Evolutionary conservation across 2,329 filamentous ascomycete genomes (phyloP), one percentile per base, ranked within the genome.

Genomic region (Fulvia fulva): DNA sequence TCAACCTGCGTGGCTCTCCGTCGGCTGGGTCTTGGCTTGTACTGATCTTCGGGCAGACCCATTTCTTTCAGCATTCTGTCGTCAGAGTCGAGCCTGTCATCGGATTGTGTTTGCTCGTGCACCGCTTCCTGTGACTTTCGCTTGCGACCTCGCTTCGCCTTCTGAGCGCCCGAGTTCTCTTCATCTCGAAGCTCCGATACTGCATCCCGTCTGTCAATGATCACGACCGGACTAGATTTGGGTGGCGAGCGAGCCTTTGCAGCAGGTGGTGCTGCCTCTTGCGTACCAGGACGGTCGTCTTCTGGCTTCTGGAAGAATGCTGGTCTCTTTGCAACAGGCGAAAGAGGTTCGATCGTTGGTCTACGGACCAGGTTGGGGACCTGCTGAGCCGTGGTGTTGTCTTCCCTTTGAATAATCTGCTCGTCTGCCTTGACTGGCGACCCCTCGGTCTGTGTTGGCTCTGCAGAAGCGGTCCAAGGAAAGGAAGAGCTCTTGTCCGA

Each of bases 11-110:
- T 71, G n/a, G 68, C 63, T 56, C 70, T 44, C 59, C 71, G 50
- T 58, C 71, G 68, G 57, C 73, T 76, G 28, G 72, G 74, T 51
- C 75, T 64, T 2, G 75, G 74, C 54, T 71, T 62, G 58, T 77
- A 77, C 12, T 66, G 59, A 62, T 77, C 75, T 57, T 68, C 74
- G 12, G 72, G 74, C 19, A 76, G 60, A 2, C 71, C 75, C 21
- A 75, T 63, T 5, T 65, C 67, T 7, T 62, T 54, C 26, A 50
- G 26, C 8, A 26, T 26, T 30, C 26, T 32, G 50, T 71, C 69
- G 23, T 73, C 71, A 2, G 68, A 70, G 43, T 69, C 65, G 28
- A 69, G 59, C 32, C 58, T 50, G 41, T 53, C 54, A n/a, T 57
- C 56, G 16, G 25, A 28, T 3, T 19, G 23, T 5, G 23, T 9